phyloP scores from a whole-genome alignment of 768 basidiomycete species.

The Leccinum uliginosum region DNA sequence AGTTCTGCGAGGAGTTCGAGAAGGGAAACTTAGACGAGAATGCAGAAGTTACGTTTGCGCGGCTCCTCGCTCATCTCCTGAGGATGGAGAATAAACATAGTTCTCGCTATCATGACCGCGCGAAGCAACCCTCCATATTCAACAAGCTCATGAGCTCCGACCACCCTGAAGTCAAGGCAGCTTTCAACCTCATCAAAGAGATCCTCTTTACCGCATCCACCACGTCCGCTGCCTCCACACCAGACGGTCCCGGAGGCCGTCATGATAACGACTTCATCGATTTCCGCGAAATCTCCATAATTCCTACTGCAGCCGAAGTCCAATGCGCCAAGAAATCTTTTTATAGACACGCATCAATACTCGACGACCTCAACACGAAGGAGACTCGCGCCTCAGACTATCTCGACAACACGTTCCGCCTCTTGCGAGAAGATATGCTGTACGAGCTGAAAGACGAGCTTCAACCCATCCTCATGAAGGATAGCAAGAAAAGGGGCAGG shows the following conservation, averaged over 20 bases:
- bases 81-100: constrained; percentile 34
- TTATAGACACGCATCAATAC: constrained; percentile 39
- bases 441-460: constrained; percentile 55
- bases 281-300: constrained; percentile 57
- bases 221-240: constrained; percentile 15
- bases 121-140: constrained; percentile 30
- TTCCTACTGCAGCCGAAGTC: constrained; percentile 61
- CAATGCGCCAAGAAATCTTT: constrained; percentile 42
- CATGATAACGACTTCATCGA: constrained; percentile 67
- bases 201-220: constrained; percentile 28
- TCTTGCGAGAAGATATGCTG: constrained; percentile 62
- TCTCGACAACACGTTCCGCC: constrained; percentile 63
- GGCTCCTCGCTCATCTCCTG: constrained; percentile 49
- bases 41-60: constrained; percentile 39
- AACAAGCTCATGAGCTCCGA: constrained; percentile 23
- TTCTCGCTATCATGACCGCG: constrained; percentile 36
- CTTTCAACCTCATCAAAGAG: constrained; percentile 39
- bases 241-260: constrained; percentile 51
- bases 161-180: constrained; percentile 21
- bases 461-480: constrained; percentile 35
- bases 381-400: constrained; percentile 41
- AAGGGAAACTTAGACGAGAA: constrained; percentile 29
- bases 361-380: constrained; percentile 41
- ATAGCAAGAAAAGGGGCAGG: constrained; percentile 32
- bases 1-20: constrained; percentile 34